Percentiles rank a stretch among this genome's conserved stretches.
Conservation (phyloP, 768 basidiomycete genomes). For the Piloderma croceum region DNA sequence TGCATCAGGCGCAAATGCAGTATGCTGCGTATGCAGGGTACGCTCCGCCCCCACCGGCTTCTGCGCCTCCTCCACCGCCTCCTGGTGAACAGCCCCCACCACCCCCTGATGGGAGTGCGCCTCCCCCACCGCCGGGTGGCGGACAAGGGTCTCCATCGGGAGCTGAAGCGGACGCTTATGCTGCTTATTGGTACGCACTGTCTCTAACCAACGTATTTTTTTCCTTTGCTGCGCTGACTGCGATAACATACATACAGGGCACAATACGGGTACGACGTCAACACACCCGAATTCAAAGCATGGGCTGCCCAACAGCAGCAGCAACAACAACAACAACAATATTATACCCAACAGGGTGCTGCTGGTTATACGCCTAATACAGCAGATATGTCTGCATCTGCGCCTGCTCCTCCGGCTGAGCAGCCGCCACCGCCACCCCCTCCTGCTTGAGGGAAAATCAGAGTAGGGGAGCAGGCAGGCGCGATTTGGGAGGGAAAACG, state of each 20-base stretch:
- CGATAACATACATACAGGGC: constrained; percentile 44
- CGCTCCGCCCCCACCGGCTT: constrained; percentile 45
- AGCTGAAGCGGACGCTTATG: constrained; percentile 46
- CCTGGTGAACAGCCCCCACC: constrained; percentile 36
- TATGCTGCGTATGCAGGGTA: constrained; percentile 70
- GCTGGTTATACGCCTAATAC: constrained; percentile 16
- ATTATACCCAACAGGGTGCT: constrained; percentile 60
- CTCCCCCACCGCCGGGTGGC: constrained; percentile 42
- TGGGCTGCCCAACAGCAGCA: constrained; percentile 65
- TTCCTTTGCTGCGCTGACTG: neutral
- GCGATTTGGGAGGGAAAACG: too few relatives aligned
- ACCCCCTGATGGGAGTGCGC: constrained; percentile 16
- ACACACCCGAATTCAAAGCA: constrained; percentile 74
- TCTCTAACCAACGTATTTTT: too few relatives aligned
- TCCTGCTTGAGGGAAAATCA: too few relatives aligned
- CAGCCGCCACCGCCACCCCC: too few relatives aligned
- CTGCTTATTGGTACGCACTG: constrained; percentile 51
- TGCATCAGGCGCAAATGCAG: constrained; percentile 77
- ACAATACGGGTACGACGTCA: constrained; percentile 82
- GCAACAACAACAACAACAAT: constrained; percentile 68
- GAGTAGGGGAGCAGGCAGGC: too few relatives aligned
- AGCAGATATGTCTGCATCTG: too few relatives aligned
- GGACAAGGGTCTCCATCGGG: constrained; percentile 31
- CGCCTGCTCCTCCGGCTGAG: constrained; percentile 24
- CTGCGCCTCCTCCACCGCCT: constrained; percentile 50